Percentiles rank a stretch among this genome's conserved stretches.
Evolutionary conservation across 2,329 filamentous ascomycete species (phyloP).

Genomic region (Shiraia sp.): DNA sequence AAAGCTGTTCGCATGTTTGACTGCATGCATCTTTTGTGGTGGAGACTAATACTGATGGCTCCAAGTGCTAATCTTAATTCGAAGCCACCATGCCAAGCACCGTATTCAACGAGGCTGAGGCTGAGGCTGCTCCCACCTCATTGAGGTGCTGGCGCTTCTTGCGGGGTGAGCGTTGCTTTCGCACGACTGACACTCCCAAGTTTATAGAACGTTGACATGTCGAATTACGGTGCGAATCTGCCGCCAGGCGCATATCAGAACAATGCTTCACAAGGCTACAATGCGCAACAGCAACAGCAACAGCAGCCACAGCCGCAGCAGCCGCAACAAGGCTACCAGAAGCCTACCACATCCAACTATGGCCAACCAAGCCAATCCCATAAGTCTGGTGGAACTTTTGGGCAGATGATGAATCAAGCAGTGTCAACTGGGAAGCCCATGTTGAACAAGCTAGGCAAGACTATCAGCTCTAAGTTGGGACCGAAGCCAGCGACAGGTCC

Average conservation of each 20-base stretch:
- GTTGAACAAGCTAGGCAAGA: constrained; percentile 42
- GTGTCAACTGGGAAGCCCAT: constrained; percentile 43
- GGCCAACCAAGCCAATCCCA: constrained; percentile 16
- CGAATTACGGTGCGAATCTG: constrained; percentile 36
- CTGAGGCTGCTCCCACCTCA: constrained; percentile 9
- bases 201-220: constrained; percentile 22
- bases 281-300: constrained; percentile 26
- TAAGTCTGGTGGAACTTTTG: constrained; percentile 29
- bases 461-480: constrained; percentile 39
- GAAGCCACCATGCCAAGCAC: constrained; percentile 14
- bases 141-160: constrained; percentile 1
- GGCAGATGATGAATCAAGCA: constrained; percentile 41
- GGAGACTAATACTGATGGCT: neutral
- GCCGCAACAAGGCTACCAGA: constrained; percentile 17
- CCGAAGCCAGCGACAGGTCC: constrained; percentile 28
- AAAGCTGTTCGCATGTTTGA: neutral
- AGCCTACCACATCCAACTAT: constrained; percentile 16
- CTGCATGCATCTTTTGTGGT: neutral
- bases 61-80: constrained; percentile 9
- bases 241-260: constrained; percentile 31
- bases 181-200: too few species aligned
- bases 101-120: constrained; percentile 18
- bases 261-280: constrained; percentile 16
- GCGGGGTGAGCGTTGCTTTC: neutral
- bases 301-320: constrained; percentile 18